These are phyloP conservation scores for Suillus clintonianus DNA, from an alignment of 768 basidiomycete species.

Conservation along the genomic window DNA sequence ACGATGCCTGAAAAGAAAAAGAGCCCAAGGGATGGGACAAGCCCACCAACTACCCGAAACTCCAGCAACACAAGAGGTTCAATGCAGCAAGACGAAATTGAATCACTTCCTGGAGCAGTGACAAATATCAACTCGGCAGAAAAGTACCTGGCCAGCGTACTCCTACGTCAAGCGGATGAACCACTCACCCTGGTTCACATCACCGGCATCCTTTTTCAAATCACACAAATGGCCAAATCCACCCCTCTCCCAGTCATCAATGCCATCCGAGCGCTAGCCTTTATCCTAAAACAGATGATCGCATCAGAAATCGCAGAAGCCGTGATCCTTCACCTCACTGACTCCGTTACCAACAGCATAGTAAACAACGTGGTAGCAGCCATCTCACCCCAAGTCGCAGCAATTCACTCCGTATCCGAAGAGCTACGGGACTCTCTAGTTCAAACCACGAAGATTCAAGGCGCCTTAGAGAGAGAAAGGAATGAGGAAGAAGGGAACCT, in stretches of 20 bases:
- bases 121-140: not conserved
- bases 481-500: not conserved
- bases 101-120: not conserved
- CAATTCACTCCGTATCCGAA: not conserved
- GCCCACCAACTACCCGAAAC: no score
- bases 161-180: no score
- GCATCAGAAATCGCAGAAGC: not conserved
- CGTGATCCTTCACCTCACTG: accelerated
- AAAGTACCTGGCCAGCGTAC: not conserved
- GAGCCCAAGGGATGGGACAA: no score
- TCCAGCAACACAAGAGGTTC: not conserved
- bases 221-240: not conserved
- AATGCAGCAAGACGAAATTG: accelerated
- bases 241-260: not conserved
- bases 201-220: not conserved
- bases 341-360: not conserved
- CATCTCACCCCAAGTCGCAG: not conserved
- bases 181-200: not conserved
- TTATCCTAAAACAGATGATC: not conserved
- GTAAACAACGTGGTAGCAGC: not conserved
- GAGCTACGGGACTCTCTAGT: not conserved
- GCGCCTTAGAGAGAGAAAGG: not conserved
- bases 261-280: not conserved
- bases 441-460: not conserved
- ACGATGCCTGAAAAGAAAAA: no score